Evolutionary conservation across 2,329 filamentous ascomycete genomes (phyloP).

Genomic region (Colletotrichum viniferum): DNA sequence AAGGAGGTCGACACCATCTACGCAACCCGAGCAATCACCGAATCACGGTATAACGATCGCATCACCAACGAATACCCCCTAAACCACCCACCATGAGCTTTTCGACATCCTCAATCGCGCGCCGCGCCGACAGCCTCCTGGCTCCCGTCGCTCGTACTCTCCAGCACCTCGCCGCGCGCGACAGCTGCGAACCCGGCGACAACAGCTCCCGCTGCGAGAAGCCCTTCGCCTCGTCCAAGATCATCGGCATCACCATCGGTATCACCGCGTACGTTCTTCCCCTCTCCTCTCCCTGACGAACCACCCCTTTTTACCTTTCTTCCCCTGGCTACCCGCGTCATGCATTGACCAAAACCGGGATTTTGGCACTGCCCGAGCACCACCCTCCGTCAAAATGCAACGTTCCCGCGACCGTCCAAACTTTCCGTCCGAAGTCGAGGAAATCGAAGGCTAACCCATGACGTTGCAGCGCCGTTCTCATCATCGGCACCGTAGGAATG

Average conservation of each 20-base stretch:
- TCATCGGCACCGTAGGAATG: background rate
- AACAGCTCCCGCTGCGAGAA: constrained; percentile 10
- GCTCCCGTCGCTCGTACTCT: background rate
- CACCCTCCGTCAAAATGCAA: background rate
- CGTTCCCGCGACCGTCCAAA: background rate
- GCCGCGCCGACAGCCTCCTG: constrained; percentile 1
- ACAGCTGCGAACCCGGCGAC: constrained; percentile 2
- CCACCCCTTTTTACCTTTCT: background rate
- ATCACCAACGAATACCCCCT: background rate
- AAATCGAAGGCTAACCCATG: background rate
- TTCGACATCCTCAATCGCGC: background rate
- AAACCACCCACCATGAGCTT: background rate
- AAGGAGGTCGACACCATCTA: background rate
- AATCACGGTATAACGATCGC: background rate
- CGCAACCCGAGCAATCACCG: background rate
- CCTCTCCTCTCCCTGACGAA: background rate
- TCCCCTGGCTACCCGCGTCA: background rate
- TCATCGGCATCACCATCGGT: constrained; percentile 8
- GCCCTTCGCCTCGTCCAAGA: constrained; percentile 8
- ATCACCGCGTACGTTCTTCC: constrained; percentile 4
- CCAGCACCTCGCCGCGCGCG: background rate
- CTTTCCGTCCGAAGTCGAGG: background rate
- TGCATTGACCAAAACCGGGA: background rate
- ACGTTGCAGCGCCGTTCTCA: constrained; percentile 7
- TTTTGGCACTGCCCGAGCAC: background rate